Conservation (phyloP, 805 yeast species). For the Phaffomyces antillensis region DNA sequence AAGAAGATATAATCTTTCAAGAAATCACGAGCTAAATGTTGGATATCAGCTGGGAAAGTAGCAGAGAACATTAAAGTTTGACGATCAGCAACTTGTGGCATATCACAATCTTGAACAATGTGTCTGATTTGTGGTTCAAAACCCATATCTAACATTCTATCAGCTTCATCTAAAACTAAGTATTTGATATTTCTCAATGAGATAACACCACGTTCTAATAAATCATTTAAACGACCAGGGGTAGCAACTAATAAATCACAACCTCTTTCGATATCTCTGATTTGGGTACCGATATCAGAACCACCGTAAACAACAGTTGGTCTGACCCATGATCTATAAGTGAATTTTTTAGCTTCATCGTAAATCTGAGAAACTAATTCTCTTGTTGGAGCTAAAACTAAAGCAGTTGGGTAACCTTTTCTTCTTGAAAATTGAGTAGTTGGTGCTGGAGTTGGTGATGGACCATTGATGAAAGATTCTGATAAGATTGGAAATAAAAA, state of each 20-base stretch:
- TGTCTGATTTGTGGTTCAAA: slow-evolving; percentile 99
- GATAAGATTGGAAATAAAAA: slow-evolving; percentile 96
- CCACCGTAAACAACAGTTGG: slow-evolving; percentile 98
- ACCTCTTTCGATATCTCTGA: slow-evolving; percentile 84
- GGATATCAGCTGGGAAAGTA: slow-evolving; percentile 97
- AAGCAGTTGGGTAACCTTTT: slow-evolving; percentile 90
- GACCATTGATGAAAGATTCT: slow-evolving; percentile 84
- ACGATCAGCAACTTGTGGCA: slow-evolving; percentile 87
- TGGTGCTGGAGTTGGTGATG: slow-evolving; percentile 48
- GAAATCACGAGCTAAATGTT: slow-evolving; percentile 95
- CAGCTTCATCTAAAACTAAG: slow-evolving; percentile 97
- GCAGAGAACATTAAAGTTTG: slow-evolving; percentile 99
- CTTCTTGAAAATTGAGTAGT: slow-evolving; percentile 49
- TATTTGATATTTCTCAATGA: slow-evolving; percentile 86
- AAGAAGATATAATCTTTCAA: slow-evolving; percentile 91
- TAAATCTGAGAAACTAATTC: slow-evolving; percentile 95
- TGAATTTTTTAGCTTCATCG: slow-evolving; percentile 92
- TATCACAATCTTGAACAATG: slow-evolving; percentile 95
- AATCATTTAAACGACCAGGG: slow-evolving; percentile 97
- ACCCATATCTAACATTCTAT: slow-evolving; percentile 99
- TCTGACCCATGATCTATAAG: slow-evolving; percentile 97
- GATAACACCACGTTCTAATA: slow-evolving; percentile 90
- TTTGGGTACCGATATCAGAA: slow-evolving; percentile 85
- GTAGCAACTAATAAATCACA: slow-evolving; percentile 97
- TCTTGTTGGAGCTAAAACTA: slow-evolving; percentile 98